A percentile compares a stretch with the other conserved stretches of the same genome.
Conservation (phyloP, 805 yeast genomes). For the Myxozyma udenii region DNA sequence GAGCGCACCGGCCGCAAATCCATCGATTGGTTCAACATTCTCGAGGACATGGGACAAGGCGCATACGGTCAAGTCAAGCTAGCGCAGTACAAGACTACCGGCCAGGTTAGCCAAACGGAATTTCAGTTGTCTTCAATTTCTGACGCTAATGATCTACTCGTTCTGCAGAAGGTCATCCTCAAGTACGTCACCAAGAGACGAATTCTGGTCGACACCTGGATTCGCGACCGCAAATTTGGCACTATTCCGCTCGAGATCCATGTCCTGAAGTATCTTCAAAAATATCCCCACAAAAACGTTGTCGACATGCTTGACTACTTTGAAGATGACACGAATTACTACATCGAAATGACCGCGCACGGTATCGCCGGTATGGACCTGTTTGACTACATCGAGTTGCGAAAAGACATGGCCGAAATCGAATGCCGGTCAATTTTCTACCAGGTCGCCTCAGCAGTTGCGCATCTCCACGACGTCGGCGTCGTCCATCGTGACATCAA, state of each 20-base stretch:
- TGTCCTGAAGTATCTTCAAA: constrained; percentile 69
- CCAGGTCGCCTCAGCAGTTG: constrained; percentile 75
- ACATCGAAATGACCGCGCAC: constrained; percentile 87
- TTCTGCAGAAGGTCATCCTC: constrained; percentile 65
- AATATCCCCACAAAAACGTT: constrained; percentile 78
- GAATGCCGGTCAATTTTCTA: constrained; percentile 76
- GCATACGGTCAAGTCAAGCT: constrained; percentile 93
- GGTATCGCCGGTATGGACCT: constrained; percentile 89
- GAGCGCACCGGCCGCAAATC: constrained; percentile 52
- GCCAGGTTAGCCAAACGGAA: too few species aligned
- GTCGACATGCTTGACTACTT: constrained; percentile 84
- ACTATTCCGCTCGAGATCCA: constrained; percentile 96
- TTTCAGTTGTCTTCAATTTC: too few species aligned
- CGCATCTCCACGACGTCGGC: constrained; percentile 79
- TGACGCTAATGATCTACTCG: too few species aligned
- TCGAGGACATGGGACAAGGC: constrained; percentile 89
- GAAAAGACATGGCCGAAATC: constrained; percentile 70
- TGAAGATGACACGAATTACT: constrained; percentile 86
- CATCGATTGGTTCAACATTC: constrained; percentile 63
- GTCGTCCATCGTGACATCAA: constrained; percentile 92
- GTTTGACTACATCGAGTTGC: constrained; percentile 86
- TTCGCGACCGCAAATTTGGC: constrained; percentile 83
- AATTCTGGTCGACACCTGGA: constrained; percentile 96
- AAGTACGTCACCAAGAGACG: constrained; percentile 90
- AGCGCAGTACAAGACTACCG: constrained; percentile 57